Percentiles rank a stretch among this genome's conserved stretches.
Conservation (phyloP, 176 grass and related monocot genomes). For the Raddia distichophylla region DNA sequence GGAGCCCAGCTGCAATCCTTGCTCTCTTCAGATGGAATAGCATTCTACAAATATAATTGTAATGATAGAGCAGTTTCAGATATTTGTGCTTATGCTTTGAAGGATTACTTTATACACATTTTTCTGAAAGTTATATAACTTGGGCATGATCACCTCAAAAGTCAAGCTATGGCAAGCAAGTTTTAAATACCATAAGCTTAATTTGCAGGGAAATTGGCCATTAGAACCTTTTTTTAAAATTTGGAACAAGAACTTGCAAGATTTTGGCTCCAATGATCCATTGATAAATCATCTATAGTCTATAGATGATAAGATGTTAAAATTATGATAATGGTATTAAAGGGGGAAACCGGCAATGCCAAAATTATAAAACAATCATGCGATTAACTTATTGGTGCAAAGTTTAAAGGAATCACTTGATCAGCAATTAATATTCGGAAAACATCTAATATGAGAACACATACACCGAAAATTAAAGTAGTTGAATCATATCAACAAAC, state of each 20-base stretch:
- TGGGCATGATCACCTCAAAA: conserved; percentile 4
- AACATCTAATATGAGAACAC: not conserved
- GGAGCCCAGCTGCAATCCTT: conserved; percentile 76
- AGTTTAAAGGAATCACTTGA: not conserved
- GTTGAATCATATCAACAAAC: conserved; percentile 8
- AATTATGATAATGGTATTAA: not conserved
- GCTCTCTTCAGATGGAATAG: conserved; percentile 62
- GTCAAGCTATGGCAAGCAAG: not conserved
- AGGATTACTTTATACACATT: not conserved
- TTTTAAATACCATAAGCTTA: conserved; percentile 31
- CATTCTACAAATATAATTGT: conserved; percentile 53
- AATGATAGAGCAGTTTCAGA: conserved; percentile 34
- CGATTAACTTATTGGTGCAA: not conserved
- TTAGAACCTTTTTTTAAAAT: not conserved
- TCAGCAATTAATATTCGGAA: not conserved
- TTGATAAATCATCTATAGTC: conserved; percentile 2
- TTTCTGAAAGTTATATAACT: not conserved
- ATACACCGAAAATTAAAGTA: not conserved
- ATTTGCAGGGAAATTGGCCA: conserved; percentile 12
- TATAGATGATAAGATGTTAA: not conserved
- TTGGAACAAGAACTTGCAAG: not conserved
- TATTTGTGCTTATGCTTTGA: not conserved
- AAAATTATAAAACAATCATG: not conserved
- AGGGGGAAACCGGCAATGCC: not conserved
- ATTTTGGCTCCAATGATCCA: not conserved